Evolutionary conservation across 345 rosid genomes (phyloP).

Genomic region (Sisymbrium altissimum): DNA sequence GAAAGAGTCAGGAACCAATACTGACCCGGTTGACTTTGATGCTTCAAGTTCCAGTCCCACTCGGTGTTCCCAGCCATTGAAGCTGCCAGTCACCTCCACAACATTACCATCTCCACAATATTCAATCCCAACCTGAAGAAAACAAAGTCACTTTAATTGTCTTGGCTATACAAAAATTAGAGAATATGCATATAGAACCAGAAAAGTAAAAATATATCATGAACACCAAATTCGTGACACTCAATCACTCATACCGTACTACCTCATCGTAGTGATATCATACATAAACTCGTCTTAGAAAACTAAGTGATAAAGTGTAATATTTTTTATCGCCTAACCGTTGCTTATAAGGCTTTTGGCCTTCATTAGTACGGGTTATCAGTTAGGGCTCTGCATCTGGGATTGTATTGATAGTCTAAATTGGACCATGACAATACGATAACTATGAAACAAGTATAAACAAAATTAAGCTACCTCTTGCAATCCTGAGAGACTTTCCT

Average conservation of each 20-base stretch:
- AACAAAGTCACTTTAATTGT: neutral
- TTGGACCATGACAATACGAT: neutral
- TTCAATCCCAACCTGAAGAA: conserved; percentile 62
- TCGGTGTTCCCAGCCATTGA: conserved; percentile 88
- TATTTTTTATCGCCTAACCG: neutral
- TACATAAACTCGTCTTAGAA: neutral
- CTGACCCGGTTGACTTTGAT: conserved; percentile 36
- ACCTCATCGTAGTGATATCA: neutral
- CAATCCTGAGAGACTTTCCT: conserved; percentile 75
- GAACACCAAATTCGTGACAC: neutral
- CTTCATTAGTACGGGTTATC: neutral
- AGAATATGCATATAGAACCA: neutral
- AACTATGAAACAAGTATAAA: neutral
- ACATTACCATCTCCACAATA: conserved; percentile 73
- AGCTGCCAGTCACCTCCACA: conserved; percentile 94
- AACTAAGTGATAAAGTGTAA: neutral
- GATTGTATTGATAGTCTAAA: neutral
- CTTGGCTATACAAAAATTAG: neutral
- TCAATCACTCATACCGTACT: neutral
- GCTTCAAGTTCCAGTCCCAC: conserved; percentile 75
- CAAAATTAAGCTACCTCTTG: conserved; percentile 53
- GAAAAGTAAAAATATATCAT: neutral
- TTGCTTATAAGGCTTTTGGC: neutral
- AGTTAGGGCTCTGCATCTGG: neutral
- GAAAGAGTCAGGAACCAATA: conserved; percentile 3